Conservation (phyloP, 2,329 filamentous ascomycete genomes). For the Cladophialophora bantiana region DNA sequence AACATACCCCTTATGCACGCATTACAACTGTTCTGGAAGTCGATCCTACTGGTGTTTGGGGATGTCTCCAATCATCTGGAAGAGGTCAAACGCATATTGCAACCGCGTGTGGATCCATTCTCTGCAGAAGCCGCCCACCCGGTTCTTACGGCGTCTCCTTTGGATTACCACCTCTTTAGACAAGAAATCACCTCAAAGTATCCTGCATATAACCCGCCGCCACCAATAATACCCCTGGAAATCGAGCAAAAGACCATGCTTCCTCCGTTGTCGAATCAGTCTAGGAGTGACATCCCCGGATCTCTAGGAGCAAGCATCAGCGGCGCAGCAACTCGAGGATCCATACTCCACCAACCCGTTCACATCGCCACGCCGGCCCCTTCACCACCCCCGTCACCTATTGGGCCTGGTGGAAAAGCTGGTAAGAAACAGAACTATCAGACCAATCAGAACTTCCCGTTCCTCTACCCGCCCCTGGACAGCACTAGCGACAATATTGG, state of each 20-base stretch:
- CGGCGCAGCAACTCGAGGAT: conserved; percentile 55
- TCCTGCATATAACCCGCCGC: conserved; percentile 90
- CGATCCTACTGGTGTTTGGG: conserved; percentile 83
- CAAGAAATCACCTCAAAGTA: conserved; percentile 99
- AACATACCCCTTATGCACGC: conserved; percentile 69
- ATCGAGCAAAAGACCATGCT: conserved; percentile 89
- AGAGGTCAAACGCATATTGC: conserved; percentile 74
- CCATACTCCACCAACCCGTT: conserved; percentile 92
- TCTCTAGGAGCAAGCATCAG: conserved; percentile 48
- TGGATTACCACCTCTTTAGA: conserved; percentile 95
- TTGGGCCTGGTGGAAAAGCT: conserved; percentile 81
- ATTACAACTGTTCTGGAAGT: conserved; percentile 89
- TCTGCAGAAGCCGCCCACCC: conserved; percentile 67
- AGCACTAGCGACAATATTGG: conserved; percentile 87
- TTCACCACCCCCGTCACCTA: conserved; percentile 91
- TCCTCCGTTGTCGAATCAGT: conserved; percentile 80
- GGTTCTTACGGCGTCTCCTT: conserved; percentile 85
- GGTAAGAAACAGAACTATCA: conserved; percentile 99
- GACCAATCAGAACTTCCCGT: conserved; percentile 98
- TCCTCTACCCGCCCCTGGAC: conserved; percentile 93
- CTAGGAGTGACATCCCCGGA: conserved; percentile 63
- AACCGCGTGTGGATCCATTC: conserved; percentile 61
- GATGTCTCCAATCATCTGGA: conserved; percentile 72
- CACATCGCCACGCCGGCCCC: conserved; percentile 98
- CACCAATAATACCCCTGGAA: conserved; percentile 81